Base-by-base conservation (phyloP, 257 asterid genomes). In the Scutellaria barbata region DNA sequence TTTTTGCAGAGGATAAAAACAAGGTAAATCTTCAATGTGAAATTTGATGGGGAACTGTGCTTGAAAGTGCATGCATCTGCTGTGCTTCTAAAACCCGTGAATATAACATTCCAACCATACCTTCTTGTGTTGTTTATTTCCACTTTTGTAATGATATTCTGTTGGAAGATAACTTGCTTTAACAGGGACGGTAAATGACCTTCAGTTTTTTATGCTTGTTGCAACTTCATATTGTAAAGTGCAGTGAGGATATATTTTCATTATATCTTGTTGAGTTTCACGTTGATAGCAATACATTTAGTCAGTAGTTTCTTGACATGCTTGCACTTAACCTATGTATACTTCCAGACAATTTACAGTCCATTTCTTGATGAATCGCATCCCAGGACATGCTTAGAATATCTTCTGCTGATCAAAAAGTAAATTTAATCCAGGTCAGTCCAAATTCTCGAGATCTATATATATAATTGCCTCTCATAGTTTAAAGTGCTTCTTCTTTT, bases 1-100 rank as follows among this genome's bases (percentile, higher is more conserved):
- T 77, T n/a, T 93, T 93, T 63, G 98, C 97, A 0, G 97, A 93
- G 83, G 99, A 95, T 75, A 87, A 81, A 82, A 79, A 89, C 85
- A 95, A 95, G 93, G 97, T 87, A 81, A 69, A 77, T 58, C 25
- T 14, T 56, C 20, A 45, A n/a, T 20, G 35, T 30, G 70, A 8
- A 52, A 59, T 58, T 57, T 48, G 57, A 39, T 25, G 16, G 54
- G 13, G 16, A 46, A 52, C 13, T 53, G 25, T 54, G 45, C 64
- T 30, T 62, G 66, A 43, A 25, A 8, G 66, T 71, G 55, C 41
- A 5, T 55, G 70, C 47, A 43, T 57, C 25, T 17, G 6, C 13
- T 69, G 63, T 58, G 48, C 51, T 71, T 66, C 43, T 52, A 64
- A 56, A 47, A 35, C 41, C 39, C 72, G 30, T 46, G 41, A 8